Evolutionary conservation across 1,284 basidiomycete species (phyloP).

Genomic region (Irpex lacteus): DNA sequence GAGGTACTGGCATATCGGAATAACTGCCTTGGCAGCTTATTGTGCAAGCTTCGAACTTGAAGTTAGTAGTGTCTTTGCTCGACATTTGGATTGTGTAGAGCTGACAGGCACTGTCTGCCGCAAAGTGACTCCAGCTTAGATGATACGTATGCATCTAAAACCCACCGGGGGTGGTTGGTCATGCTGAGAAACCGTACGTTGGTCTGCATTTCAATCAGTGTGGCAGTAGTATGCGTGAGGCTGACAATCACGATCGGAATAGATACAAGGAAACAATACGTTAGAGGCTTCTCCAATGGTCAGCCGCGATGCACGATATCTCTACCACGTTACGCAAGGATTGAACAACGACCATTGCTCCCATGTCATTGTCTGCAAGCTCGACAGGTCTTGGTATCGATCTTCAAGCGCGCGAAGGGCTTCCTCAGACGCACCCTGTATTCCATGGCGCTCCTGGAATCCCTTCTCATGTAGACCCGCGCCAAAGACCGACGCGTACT

Average conservation of each 20-base stretch:
- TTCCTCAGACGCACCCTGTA: neutral
- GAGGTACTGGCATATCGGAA: too few relatives aligned
- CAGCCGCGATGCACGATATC: neutral
- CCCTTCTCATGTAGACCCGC: neutral
- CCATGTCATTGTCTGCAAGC: neutral
- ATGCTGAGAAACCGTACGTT: neutral
- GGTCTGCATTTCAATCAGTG: neutral
- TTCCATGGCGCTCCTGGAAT: neutral
- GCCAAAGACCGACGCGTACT: neutral
- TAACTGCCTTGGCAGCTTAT: too few relatives aligned
- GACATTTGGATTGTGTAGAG: too few relatives aligned
- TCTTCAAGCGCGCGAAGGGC: neutral
- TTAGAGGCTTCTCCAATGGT: neutral
- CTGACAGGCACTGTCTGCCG: too few relatives aligned
- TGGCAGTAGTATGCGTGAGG: neutral
- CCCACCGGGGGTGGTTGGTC: neutral
- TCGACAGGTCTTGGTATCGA: neutral
- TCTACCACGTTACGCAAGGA: neutral
- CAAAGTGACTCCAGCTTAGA: too few relatives aligned
- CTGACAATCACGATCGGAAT: neutral
- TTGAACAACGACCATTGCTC: neutral
- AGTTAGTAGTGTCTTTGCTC: too few relatives aligned
- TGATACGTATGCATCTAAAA: too few relatives aligned
- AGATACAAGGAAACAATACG: neutral
- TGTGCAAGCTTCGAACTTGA: too few relatives aligned